Conservation (phyloP, 805 yeast species). For the Maudiozyma turicensis region DNA sequence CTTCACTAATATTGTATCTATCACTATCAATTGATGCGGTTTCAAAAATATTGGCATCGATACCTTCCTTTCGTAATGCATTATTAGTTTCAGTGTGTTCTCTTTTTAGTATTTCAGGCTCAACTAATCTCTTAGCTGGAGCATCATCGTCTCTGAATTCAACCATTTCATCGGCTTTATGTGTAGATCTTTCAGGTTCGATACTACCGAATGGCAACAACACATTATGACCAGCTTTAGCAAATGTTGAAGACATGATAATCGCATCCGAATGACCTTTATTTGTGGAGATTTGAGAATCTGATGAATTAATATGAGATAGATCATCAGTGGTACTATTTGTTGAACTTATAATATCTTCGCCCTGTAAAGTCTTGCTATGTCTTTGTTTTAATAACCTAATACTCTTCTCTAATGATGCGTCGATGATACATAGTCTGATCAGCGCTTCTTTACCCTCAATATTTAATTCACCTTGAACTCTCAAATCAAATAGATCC, state of each 20-base stretch:
- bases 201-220: constrained; percentile 32
- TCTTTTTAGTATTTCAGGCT: constrained; percentile 4
- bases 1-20: not conserved
- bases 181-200: constrained; percentile 20
- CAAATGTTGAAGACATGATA: constrained; percentile 18
- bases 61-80: not conserved
- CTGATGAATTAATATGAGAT: constrained; percentile 1
- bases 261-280: not conserved
- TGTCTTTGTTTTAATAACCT: constrained; percentile 27
- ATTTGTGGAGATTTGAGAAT: not conserved
- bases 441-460: constrained; percentile 76
- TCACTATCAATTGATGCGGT: not conserved
- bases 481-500: constrained; percentile 50
- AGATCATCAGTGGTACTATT: not conserved
- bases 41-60: not conserved
- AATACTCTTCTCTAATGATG: constrained; percentile 52
- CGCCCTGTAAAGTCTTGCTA: not conserved
- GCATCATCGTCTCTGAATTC: constrained; percentile 14
- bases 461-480: constrained; percentile 43
- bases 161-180: constrained; percentile 26
- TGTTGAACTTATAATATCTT: no score
- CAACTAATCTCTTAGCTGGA: constrained; percentile 2
- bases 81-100: not conserved
- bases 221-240: constrained; percentile 24
- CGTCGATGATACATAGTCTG: constrained; percentile 60